Evolutionary conservation across 2,329 filamentous ascomycete species (phyloP), one percentile per base, ranked within the genome.

Genomic region (Ophiostoma himal-ulmi): DNA sequence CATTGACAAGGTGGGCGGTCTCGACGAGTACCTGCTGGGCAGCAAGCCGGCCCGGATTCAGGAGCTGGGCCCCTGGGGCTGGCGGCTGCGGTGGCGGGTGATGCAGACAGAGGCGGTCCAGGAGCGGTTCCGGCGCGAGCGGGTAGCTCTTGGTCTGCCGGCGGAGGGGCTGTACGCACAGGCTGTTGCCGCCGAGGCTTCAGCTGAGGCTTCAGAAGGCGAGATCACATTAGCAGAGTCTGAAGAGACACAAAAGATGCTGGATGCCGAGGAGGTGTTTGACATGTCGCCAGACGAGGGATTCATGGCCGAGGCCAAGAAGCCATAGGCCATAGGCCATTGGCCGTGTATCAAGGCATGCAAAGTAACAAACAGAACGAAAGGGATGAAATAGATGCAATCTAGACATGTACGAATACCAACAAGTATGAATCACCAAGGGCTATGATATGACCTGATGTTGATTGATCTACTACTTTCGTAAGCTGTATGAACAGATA

Each of bases 11-110:
- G 88, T 90, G 73, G 94, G 94, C 72, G 93, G 95, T 8, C 84
- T 99, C 74, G 95, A 99, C 79, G 89, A 93, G 77, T 99, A 99
- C 81, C 83, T 99, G 65, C 83, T 97, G 60, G 93, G 93, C 75
- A 86, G 88, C 78, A 95, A 93, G 81, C 83, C 90, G 20, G 85
- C 84, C 57, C 86, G 95, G 73, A 85, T 98, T 77, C 91, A 89
- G 82, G 92, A 97, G 80, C 83, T 99, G 71, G 95, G 95, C 5
- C 88, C 94, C 69, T 90, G 90, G 74, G 95, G 95, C 7, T 99
- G 95, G 95, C 88, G 89, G 75, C 82, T 99, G 76, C 84, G 95
- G 74, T 97, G 93, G 91, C 86, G 91, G 73, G 83, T 99, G 72
- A 93, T 97, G 89, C 92, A 94, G 82, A 93, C 89, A 5, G 76